Percentiles rank a stretch among this genome's conserved stretches.
Evolutionary conservation across 2,329 filamentous ascomycete species (phyloP).

Genomic region (Aspergillus pseudoglaucus): DNA sequence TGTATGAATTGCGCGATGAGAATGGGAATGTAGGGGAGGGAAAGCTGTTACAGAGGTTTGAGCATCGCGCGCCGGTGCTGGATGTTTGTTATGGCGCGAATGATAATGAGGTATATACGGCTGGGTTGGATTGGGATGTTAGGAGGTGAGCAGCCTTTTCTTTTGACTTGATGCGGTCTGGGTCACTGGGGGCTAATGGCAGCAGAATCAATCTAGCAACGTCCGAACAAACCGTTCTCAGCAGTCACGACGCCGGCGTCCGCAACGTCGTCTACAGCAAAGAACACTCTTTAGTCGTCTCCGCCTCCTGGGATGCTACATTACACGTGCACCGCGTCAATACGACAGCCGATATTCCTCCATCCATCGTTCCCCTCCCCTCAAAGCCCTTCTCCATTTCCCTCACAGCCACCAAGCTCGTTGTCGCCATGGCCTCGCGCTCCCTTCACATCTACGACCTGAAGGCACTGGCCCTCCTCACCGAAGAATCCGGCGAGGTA

Average conservation of each 20-base stretch:
- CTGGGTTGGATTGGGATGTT: constrained; percentile 81
- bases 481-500: constrained; percentile 39
- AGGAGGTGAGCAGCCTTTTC: constrained; percentile 51
- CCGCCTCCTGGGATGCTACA: constrained; percentile 88
- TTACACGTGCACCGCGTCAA: constrained; percentile 68
- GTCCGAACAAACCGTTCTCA: constrained; percentile 66
- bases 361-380: constrained; percentile 64
- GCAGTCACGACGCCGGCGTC: constrained; percentile 71
- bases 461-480: constrained; percentile 53
- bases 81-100: constrained; percentile 84
- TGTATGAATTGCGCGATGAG: constrained; percentile 65
- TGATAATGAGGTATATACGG: constrained; percentile 78
- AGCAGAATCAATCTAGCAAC: constrained; percentile 63
- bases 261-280: constrained; percentile 77
- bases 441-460: constrained; percentile 95
- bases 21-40: constrained; percentile 52
- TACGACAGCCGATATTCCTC: constrained; percentile 42
- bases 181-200: constrained; percentile 5
- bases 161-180: neutral
- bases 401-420: constrained; percentile 72
- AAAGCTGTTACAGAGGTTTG: constrained; percentile 64
- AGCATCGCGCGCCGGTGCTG: constrained; percentile 77
- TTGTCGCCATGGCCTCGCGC: constrained; percentile 91
- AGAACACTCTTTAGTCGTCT: constrained; percentile 71
- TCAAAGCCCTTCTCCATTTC: constrained; percentile 85